phyloP scores from a whole-genome alignment of 176 grass and related monocot species.

The Raddia distichophylla region DNA sequence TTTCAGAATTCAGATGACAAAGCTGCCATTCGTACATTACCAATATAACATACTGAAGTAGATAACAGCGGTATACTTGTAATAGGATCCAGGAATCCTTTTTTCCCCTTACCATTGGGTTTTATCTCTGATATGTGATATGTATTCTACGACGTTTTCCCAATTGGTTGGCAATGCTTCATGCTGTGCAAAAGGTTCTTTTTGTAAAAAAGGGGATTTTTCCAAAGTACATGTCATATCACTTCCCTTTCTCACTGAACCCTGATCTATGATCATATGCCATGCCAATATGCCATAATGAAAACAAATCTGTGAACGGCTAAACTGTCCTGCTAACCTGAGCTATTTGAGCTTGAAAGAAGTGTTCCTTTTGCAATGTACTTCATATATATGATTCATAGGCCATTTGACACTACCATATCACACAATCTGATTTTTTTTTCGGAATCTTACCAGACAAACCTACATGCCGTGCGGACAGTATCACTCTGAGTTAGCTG shows the following conservation, averaged over 20 bases:
- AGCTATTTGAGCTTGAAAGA: neutral
- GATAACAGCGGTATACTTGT: slow-evolving; percentile 35
- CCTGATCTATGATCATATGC: neutral
- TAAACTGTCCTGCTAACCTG: neutral
- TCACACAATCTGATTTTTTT: neutral
- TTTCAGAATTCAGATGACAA: slow-evolving; percentile 38
- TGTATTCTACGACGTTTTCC: slow-evolving; percentile 6
- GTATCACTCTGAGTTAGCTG: slow-evolving; percentile 19
- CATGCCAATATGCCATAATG: neutral
- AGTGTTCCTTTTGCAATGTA: neutral
- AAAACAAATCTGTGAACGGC: neutral
- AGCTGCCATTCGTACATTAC: neutral
- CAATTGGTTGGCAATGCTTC: neutral
- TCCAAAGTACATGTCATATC: neutral
- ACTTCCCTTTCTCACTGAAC: neutral
- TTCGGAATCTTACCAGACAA: neutral
- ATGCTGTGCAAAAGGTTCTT: neutral
- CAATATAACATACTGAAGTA: slow-evolving; percentile 19
- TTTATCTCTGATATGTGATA: neutral
- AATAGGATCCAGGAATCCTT: slow-evolving; percentile 17
- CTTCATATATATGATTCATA: neutral
- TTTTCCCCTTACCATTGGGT: slow-evolving; percentile 30
- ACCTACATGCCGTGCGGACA: neutral
- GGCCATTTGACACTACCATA: neutral
- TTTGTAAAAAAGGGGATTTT: neutral